Conservation (phyloP, 2,329 filamentous ascomycete species). For the Moelleriella libera region DNA sequence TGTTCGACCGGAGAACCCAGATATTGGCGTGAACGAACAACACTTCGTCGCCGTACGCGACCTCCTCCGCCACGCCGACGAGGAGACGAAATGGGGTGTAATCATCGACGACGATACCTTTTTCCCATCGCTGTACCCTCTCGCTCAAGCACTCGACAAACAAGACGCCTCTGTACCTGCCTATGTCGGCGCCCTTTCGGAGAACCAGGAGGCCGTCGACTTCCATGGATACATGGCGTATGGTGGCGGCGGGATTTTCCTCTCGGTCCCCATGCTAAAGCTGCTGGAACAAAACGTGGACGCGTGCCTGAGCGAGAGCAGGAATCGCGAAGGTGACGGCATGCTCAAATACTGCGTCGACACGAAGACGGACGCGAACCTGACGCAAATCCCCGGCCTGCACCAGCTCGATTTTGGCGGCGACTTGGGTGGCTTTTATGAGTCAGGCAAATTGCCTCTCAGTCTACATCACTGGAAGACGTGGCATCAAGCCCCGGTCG, state of each 20-base stretch:
- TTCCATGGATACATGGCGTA: slow-evolving; percentile 45
- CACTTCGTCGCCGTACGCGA: slow-evolving; percentile 42
- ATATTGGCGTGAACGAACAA: slow-evolving; percentile 32
- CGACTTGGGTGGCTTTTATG: slow-evolving; percentile 45
- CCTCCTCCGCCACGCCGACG: slow-evolving; percentile 27
- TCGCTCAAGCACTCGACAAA: slow-evolving; percentile 30
- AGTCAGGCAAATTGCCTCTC: slow-evolving; percentile 37
- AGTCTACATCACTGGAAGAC: slow-evolving; percentile 51
- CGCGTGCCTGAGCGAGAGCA: slow-evolving; percentile 29
- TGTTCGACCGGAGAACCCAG: slow-evolving; percentile 16
- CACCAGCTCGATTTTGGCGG: slow-evolving; percentile 42
- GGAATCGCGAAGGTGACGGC: slow-evolving; percentile 33
- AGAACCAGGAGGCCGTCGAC: slow-evolving; percentile 36
- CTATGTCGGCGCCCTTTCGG: slow-evolving; percentile 44
- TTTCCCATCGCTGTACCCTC: slow-evolving; percentile 37
- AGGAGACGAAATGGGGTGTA: slow-evolving; percentile 37
- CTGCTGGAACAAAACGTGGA: slow-evolving; percentile 32
- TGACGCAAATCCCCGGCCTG: slow-evolving; percentile 40
- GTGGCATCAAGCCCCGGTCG: slow-evolving; percentile 34
- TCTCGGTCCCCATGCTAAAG: slow-evolving; percentile 36
- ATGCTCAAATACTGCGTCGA: slow-evolving; percentile 44
- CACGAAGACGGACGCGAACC: slow-evolving; percentile 33
- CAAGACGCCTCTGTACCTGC: slow-evolving; percentile 32
- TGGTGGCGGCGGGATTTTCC: slow-evolving; percentile 45
- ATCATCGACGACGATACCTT: slow-evolving; percentile 52